phyloP scores from a whole-genome alignment of 1,284 basidiomycete species.

The Moniliophthora roreri region DNA sequence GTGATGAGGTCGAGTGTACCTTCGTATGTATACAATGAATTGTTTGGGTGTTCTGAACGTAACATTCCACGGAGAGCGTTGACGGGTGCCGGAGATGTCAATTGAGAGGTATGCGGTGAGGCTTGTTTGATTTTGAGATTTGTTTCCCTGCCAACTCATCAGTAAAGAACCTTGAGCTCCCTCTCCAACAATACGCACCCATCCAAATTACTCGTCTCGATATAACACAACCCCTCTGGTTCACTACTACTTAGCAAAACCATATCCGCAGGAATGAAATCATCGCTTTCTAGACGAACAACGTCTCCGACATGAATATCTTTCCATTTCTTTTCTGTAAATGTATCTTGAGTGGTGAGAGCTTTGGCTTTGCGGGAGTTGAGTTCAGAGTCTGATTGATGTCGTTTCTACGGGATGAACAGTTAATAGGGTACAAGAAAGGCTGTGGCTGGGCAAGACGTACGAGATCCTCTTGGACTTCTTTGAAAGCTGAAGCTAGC shows the following conservation, averaged over 20 bases:
- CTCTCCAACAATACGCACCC: slow-evolving; percentile 55
- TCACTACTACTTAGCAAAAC: slow-evolving; percentile 89
- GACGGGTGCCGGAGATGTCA: slow-evolving; percentile 80
- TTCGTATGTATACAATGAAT: slow-evolving; percentile 96
- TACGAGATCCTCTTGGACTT: slow-evolving; percentile 91
- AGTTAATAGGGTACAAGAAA: slow-evolving; percentile 7
- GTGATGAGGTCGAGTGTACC: slow-evolving; percentile 73
- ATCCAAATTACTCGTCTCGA: slow-evolving; percentile 97
- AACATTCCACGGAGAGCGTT: slow-evolving; percentile 79
- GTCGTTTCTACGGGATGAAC: slow-evolving; percentile 79
- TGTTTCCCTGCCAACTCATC: slow-evolving; percentile 71
- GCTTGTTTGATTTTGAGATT: slow-evolving; percentile 99
- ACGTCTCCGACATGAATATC: slow-evolving; percentile 92
- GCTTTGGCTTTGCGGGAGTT: slow-evolving; percentile 86
- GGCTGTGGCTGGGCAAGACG: slow-evolving; percentile 13
- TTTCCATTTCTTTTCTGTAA: slow-evolving; percentile 84
- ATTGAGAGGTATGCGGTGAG: slow-evolving; percentile 74
- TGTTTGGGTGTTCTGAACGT: slow-evolving; percentile 95
- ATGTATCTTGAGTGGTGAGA: slow-evolving; percentile 64
- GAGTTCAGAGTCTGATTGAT: slow-evolving; percentile 91
- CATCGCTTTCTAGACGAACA: slow-evolving; percentile 87
- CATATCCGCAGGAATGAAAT: slow-evolving; percentile 96
- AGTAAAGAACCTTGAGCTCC: not conserved
- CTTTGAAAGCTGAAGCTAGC: slow-evolving; percentile 96
- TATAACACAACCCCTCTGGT: slow-evolving; percentile 96